Evolutionary conservation across 148 eudicot genomes (phyloP).

Genomic region (Rhododendron molle): DNA sequence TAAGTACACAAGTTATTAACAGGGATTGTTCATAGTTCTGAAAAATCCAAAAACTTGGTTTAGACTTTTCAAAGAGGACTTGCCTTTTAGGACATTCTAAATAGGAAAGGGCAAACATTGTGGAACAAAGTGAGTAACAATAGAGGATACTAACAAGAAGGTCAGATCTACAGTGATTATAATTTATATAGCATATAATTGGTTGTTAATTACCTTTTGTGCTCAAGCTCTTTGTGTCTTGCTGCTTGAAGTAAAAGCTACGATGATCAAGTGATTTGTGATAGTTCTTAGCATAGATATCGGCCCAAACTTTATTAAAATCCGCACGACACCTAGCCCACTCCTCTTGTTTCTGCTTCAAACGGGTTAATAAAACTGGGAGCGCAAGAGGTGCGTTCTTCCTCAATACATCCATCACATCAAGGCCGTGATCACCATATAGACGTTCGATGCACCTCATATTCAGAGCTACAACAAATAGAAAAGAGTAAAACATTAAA

Average conservation of each 20-base stretch:
- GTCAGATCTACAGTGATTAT: background rate
- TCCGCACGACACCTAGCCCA: slow-evolving; percentile 81
- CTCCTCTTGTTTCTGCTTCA: slow-evolving; percentile 88
- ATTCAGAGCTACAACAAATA: slow-evolving; percentile 51
- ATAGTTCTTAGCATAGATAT: slow-evolving; percentile 78
- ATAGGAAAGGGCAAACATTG: background rate
- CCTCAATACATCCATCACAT: slow-evolving; percentile 68
- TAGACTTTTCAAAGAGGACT: background rate
- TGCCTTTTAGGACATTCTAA: background rate
- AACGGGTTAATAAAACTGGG: slow-evolving; percentile 73
- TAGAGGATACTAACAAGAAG: background rate
- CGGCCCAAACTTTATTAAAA: slow-evolving; percentile 88
- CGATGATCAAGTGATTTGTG: slow-evolving; percentile 94
- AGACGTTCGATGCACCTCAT: slow-evolving; percentile 88
- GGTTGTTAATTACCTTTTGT: slow-evolving; percentile 54
- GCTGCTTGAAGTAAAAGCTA: slow-evolving; percentile 92
- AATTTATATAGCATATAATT: background rate
- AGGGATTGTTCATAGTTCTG: background rate
- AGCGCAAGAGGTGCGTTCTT: slow-evolving; percentile 60
- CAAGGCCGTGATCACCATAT: slow-evolving; percentile 86
- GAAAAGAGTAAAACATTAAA: slow-evolving; percentile 15
- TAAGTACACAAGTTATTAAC: background rate
- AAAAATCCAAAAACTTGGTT: background rate
- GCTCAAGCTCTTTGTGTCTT: slow-evolving; percentile 83
- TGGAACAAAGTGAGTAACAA: background rate